A percentile compares a stretch with the other conserved stretches of the same genome.
phyloP scores from a whole-genome alignment of 495 filamentous ascomycete species.

The Daldinia vernicosa region DNA sequence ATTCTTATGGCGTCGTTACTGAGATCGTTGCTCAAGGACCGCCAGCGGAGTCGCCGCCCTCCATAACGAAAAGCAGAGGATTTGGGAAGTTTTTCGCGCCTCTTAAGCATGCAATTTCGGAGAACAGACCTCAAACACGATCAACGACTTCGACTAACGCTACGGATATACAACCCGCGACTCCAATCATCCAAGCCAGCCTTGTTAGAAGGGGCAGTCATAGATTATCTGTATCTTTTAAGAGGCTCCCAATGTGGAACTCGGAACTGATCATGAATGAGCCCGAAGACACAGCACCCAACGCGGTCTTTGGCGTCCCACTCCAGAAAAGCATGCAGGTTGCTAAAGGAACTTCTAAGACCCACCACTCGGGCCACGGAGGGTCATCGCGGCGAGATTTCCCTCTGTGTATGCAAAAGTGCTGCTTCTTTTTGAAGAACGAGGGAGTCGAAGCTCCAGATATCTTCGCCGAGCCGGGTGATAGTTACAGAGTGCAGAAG shows the following conservation, averaged over 20 bases:
- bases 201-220: constrained; percentile 47
- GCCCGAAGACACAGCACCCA: constrained; percentile 19
- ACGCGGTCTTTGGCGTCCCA: constrained; percentile 51
- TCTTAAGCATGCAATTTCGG: constrained; percentile 37
- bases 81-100: constrained; percentile 40
- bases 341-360: constrained; percentile 51
- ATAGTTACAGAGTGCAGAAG: constrained; percentile 44
- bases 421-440: constrained; percentile 53
- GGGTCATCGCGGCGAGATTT: constrained; percentile 52
- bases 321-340: constrained; percentile 52
- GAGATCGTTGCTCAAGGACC: constrained; percentile 35
- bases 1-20: constrained; percentile 28
- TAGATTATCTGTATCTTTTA: constrained; percentile 49
- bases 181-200: constrained; percentile 43
- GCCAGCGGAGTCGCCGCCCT: constrained; percentile 16
- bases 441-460: constrained; percentile 47
- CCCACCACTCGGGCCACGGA: constrained; percentile 48
- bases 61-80: constrained; percentile 31
- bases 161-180: constrained; percentile 24
- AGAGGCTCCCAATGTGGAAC: constrained; percentile 41
- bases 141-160: constrained; percentile 29
- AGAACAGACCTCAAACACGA: constrained; percentile 35
- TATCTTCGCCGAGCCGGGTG: constrained; percentile 52
- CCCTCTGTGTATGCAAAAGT: constrained; percentile 56
- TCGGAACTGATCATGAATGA: constrained; percentile 22